phyloP scores from a whole-genome alignment of 192 early-diverging fungal genomes.

The Umbelopsis sp. region DNA sequence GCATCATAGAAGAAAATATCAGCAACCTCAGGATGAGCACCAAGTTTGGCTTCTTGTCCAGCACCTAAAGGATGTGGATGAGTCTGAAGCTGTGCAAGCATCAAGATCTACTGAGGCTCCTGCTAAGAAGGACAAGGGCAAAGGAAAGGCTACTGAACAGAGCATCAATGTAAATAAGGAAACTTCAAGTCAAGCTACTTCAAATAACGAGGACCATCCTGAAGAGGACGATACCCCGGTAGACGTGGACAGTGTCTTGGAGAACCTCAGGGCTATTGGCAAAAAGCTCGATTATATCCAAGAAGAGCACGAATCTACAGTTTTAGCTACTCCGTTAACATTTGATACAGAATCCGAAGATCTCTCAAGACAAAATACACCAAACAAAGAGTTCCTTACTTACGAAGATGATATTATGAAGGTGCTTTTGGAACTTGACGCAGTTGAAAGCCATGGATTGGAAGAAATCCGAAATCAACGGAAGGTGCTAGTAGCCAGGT shows the following conservation, averaged over 20 bases:
- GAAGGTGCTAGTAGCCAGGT: conserved; percentile 20
- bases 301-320: neutral
- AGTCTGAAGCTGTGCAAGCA: neutral
- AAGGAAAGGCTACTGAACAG: neutral
- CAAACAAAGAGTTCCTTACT: conserved; percentile 28
- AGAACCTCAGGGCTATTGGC: neutral
- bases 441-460: conserved; percentile 28
- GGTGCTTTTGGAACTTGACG: conserved; percentile 31
- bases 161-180: neutral
- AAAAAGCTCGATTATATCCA: conserved; percentile 12
- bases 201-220: neutral
- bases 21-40: neutral
- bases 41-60: conserved; percentile 4
- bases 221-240: neutral
- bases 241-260: neutral
- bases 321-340: conserved; percentile 9
- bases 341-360: conserved; percentile 7
- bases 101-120: neutral
- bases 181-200: neutral
- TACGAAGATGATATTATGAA: conserved; percentile 41
- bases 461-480: conserved; percentile 21
- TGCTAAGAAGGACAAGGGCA: neutral
- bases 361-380: neutral
- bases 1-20: neutral
- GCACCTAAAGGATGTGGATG: neutral